Base-by-base conservation (phyloP, 2,329 filamentous ascomycete genomes). In the Trichoderma pleuroti region DNA sequence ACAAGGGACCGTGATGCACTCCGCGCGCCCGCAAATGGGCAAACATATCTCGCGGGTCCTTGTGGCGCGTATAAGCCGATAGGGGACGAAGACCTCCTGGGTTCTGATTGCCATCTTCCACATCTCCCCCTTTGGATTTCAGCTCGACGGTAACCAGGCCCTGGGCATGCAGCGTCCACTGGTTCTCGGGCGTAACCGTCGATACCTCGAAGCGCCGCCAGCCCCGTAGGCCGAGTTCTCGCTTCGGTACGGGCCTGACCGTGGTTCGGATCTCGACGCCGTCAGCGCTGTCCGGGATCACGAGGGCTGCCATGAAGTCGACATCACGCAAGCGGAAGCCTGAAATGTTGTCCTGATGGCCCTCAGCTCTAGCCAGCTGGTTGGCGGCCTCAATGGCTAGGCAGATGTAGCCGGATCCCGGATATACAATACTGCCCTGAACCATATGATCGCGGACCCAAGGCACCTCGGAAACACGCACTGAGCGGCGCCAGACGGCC, bases 321-420 rank as follows among this genome's bases (percentile, higher is more conserved):
- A 57, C 54, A 4, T 57, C 54, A 26, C 54, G 54, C 11, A 57
- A 18, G 18, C 54, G 54, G 28, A 30, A 57, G 3, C 54, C 54
- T 6, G 28, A 57, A 4, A 57, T 30, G 3, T 57, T 6, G 11
- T n/a, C 54, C 8, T 32, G 28, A 28, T 32, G n/a, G 18, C 18
- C 16, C 2, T 57, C 28, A n/a, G 18, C 18, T 30, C 16, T 57
- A 11, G n/a, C 42, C n/a, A 57, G 11, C 18, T 57, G 54, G 18
- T 57, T 57, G 26, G 54, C 30, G 5, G 70, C 70, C 24, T 71
- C 70, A 18, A 65, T 57, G 2, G 70, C 70, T 57, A 71, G 62
- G 9, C 64, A 66, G 18, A 71, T 32, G 34, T 68, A 71, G 14
- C 28, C 64, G 8, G 64, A 46, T 5, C 26, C 70, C 6, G 70